A percentile compares a stretch with the other conserved stretches of the same genome.
phyloP scores from a whole-genome alignment of 106 monocot species.

The Agapanthus africanus region DNA sequence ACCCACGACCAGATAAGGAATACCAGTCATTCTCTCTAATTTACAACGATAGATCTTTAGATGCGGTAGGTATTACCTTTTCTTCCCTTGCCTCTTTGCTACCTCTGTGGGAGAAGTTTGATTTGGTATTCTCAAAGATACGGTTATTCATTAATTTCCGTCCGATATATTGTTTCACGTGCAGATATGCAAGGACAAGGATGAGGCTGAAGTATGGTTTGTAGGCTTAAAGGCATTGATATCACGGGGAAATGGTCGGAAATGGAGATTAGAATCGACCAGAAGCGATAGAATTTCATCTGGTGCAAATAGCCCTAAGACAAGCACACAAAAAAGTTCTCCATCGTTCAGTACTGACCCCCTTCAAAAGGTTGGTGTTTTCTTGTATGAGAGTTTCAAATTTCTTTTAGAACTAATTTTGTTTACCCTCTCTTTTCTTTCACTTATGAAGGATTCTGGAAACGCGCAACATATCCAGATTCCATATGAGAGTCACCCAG shows the following conservation, averaged over 20 bases:
- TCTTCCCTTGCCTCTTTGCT: not conserved
- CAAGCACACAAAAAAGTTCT: constrained; percentile 19
- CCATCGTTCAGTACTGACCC: constrained; percentile 16
- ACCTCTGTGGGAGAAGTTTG: not conserved
- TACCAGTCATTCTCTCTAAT: constrained; percentile 51
- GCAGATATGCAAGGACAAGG: constrained; percentile 71
- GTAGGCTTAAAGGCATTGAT: constrained; percentile 52
- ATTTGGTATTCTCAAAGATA: not conserved
- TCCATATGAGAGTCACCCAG: constrained; percentile 21
- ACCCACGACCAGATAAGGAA: constrained; percentile 47
- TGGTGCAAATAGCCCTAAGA: constrained; percentile 23
- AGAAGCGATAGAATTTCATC: constrained; percentile 29
- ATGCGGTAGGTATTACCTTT: constrained; percentile 23
- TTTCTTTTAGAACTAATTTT: not conserved
- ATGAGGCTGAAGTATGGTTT: constrained; percentile 66
- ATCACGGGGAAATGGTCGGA: constrained; percentile 23
- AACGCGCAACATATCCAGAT: constrained; percentile 9
- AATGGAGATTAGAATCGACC: constrained; percentile 29
- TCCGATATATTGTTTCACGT: too few species aligned
- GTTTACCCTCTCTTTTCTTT: constrained; percentile 1
- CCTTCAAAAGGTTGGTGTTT: constrained; percentile 21
- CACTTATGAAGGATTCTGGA: constrained; percentile 19
- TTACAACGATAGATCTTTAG: constrained; percentile 44
- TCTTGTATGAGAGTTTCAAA: not conserved
- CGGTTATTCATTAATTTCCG: too few species aligned